Evolutionary conservation across 805 yeast genomes (phyloP), one percentile per base, ranked within the genome.

Genomic region (Teunomyces gatunensis): DNA sequence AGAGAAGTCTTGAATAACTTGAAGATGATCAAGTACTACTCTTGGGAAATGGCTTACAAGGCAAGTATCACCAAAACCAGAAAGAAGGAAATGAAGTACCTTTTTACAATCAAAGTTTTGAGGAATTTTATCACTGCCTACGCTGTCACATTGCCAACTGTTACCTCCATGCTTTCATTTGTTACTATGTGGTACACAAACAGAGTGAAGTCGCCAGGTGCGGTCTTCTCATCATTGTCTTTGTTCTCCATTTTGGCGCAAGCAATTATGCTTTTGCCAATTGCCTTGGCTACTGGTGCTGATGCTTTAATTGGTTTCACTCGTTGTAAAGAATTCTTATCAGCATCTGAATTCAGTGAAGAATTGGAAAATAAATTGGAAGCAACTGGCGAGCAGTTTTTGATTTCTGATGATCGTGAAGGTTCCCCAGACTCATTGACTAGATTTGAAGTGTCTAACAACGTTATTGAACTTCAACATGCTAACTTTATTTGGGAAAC

Each of bases 121-220:
- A 58, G 78, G 51, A 71, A 71, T 51, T 62, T 70, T 53, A 65
- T 72, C 46, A 72, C 73, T 28, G 76, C 77, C 17, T 65, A 69
- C 51, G 77, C 77, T 32, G 73, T 73, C 21, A 66, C 75, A 1
- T 63, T 74, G 47, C 76, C 79, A 11, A 63, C 69, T 4, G 57
- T 74, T 43, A 64, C 73, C 23, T 73, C 79, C 6, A 72, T 74
- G 77, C 59, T 71, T 35, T 64, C 77, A n/a, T 73, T 72, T 48
- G 67, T 72, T 5, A 67, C 73, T 7, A 59, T 74, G 68, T 73
- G 74, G 74, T 67, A 78, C 30, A 72, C 80, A 4, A 72, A 75
- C 47, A 63, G 57, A 20, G 59, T 60, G 58, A 64, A 56, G 47
- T 54, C 67, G 28, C 66, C 76, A 6, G 75, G 71, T 20, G 60